Evolutionary conservation across 2,329 filamentous ascomycete genomes (phyloP).

Genomic region (Colletotrichum nymphaeae): DNA sequence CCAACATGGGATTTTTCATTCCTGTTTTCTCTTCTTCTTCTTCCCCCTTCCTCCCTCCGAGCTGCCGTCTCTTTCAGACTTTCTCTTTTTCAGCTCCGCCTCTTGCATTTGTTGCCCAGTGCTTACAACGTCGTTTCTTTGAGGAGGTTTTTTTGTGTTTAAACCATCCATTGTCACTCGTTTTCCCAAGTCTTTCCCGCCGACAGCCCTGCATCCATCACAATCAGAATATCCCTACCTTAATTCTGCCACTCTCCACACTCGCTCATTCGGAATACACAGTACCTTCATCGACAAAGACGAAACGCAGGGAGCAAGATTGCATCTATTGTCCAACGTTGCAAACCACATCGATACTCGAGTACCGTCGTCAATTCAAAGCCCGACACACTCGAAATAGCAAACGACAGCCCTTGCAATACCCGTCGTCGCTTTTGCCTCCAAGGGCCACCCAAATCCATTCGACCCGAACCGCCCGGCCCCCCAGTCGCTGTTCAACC

Average conservation of each 20-base stretch:
- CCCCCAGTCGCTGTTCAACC: neutral
- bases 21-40: constrained; percentile 14
- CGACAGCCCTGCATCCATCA: neutral
- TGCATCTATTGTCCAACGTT: neutral
- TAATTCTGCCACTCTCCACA: neutral
- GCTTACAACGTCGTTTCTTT: neutral
- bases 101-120: neutral
- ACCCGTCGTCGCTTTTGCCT: neutral
- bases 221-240: neutral
- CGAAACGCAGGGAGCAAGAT: neutral
- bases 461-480: constrained; percentile 5
- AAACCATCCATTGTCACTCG: constrained; percentile 7
- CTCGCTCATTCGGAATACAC: constrained; percentile 1
- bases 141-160: neutral
- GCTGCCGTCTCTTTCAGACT: neutral
- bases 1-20: constrained; percentile 13
- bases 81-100: neutral
- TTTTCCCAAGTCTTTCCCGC: neutral
- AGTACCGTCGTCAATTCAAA: neutral
- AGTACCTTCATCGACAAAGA: neutral
- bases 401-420: neutral
- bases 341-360: neutral
- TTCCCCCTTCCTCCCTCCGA: neutral
- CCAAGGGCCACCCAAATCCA: neutral
- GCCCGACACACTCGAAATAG: neutral